Evolutionary conservation across 106 monocot genomes (phyloP).

Genomic region (Platanthera zijinensis): DNA sequence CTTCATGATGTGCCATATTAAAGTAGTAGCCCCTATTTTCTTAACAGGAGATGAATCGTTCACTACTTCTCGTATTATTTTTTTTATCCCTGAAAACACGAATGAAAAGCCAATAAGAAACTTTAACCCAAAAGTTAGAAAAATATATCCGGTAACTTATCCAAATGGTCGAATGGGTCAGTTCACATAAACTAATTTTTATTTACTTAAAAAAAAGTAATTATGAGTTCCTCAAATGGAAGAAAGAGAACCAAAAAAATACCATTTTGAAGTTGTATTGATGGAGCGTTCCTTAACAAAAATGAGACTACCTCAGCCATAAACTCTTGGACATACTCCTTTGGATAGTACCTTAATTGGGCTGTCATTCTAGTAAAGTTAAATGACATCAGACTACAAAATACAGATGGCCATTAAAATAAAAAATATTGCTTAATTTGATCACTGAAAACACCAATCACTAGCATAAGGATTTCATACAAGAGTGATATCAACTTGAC

Average conservation of each 20-base stretch:
- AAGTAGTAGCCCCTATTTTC: slow-evolving; percentile 42
- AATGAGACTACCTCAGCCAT: slow-evolving; percentile 89
- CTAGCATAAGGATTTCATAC: background rate
- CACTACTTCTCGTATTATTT: slow-evolving; percentile 41
- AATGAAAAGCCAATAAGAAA: background rate
- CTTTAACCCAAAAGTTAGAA: background rate
- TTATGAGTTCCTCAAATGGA: background rate
- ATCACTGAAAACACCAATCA: background rate
- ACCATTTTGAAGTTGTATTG: slow-evolving; percentile 62
- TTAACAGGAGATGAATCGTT: slow-evolving; percentile 25
- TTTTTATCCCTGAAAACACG: slow-evolving; percentile 48
- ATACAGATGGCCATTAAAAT: background rate
- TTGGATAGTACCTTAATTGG: slow-evolving; percentile 57
- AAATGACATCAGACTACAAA: background rate
- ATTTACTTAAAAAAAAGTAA: background rate
- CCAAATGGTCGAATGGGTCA: background rate
- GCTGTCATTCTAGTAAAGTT: slow-evolving; percentile 44
- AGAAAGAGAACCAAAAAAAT: background rate
- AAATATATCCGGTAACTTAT: background rate
- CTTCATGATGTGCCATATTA: slow-evolving; percentile 65
- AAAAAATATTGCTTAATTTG: background rate
- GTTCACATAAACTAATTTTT: background rate
- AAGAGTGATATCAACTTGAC: background rate
- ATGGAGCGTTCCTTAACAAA: slow-evolving; percentile 71
- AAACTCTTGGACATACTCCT: slow-evolving; percentile 76